Conservation (phyloP, 768 basidiomycete species). For the Gloeopeniophorella convolvens region DNA sequence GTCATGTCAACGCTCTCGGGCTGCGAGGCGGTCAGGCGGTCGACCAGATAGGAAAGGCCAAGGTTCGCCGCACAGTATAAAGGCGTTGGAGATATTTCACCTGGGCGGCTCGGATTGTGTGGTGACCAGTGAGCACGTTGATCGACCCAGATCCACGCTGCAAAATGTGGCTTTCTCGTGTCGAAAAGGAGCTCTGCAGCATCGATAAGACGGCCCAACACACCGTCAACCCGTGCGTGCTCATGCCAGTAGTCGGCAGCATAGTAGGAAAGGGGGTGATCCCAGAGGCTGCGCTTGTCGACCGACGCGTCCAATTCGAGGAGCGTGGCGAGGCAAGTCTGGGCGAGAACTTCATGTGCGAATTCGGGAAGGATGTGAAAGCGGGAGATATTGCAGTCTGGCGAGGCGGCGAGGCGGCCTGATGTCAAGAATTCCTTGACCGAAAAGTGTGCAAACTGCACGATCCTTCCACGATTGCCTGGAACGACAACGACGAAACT, state of each 20-base stretch:
- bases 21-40: not conserved
- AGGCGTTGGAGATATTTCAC: too few species aligned
- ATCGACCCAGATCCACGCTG: slow-evolving; percentile 1
- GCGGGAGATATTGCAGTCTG: not conserved
- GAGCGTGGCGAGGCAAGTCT: not conserved
- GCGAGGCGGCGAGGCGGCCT: not conserved
- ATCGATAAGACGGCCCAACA: not conserved
- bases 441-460: not conserved
- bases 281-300: too few species aligned
- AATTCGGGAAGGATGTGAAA: not conserved
- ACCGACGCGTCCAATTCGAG: not conserved
- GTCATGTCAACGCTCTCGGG: not conserved
- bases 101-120: too few species aligned
- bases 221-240: not conserved
- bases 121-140: not conserved
- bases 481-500: not conserved
- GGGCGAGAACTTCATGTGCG: not conserved
- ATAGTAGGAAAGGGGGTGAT: not conserved
- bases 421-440: not conserved
- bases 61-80: not conserved
- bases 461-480: not conserved
- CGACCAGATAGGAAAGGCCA: not conserved
- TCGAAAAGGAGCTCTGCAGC: not conserved
- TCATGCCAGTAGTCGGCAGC: not conserved
- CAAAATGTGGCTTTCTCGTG: not conserved